phyloP scores from a whole-genome alignment of 306 rosid species.

The Vicia faba region DNA sequence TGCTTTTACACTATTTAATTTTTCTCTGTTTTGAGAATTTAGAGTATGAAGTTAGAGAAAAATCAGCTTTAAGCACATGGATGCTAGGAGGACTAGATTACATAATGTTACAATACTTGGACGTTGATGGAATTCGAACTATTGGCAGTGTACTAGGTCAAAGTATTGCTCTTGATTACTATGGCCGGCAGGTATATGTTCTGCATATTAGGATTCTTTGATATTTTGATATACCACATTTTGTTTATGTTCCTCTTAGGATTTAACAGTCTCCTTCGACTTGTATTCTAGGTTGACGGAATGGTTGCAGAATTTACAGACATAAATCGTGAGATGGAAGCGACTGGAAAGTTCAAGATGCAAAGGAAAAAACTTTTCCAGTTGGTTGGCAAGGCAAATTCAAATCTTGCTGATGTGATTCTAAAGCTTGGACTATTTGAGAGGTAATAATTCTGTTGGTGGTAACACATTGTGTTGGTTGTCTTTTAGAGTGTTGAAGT shows the following conservation, averaged over 20 bases:
- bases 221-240: slow-evolving; percentile 8
- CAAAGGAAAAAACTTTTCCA: slow-evolving; percentile 95
- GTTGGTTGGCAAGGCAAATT: slow-evolving; percentile 98
- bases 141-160: slow-evolving; percentile 97
- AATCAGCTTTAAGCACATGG: slow-evolving; percentile 78
- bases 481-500: slow-evolving; percentile 2
- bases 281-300: slow-evolving; percentile 79
- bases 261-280: not conserved
- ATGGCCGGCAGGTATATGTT: slow-evolving; percentile 85
- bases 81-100: slow-evolving; percentile 97
- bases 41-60: slow-evolving; percentile 97
- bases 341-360: slow-evolving; percentile 93
- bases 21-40: slow-evolving; percentile 34
- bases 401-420: slow-evolving; percentile 96
- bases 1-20: slow-evolving; percentile 23
- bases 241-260: slow-evolving; percentile 29
- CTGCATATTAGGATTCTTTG: slow-evolving; percentile 28
- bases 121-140: slow-evolving; percentile 89
- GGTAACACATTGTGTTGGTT: slow-evolving; percentile 8
- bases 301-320: slow-evolving; percentile 99
- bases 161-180: slow-evolving; percentile 98
- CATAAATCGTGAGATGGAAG: slow-evolving; percentile 97
- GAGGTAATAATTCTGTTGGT: slow-evolving; percentile 56
- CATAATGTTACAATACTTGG: slow-evolving; percentile 92
- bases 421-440: slow-evolving; percentile 97